A percentile compares a stretch with the other conserved stretches of the same genome.
Evolutionary conservation across 2,329 filamentous ascomycete species (phyloP).

Genomic region (Hymenoscyphus repandus): DNA sequence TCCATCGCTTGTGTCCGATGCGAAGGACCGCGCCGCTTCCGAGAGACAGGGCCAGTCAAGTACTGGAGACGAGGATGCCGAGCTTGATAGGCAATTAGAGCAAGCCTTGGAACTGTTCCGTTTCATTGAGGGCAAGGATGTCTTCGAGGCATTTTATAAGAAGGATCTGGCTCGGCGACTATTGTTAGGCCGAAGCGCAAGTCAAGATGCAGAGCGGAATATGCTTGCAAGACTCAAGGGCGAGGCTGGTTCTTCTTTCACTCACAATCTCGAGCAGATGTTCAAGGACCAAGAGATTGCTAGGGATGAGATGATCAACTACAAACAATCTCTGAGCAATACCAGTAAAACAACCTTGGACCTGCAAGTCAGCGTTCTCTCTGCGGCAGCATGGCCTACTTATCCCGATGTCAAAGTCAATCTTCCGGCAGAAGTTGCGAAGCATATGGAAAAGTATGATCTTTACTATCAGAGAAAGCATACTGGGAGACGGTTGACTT

Average conservation of each 20-base stretch:
- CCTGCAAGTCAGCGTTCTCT: slow-evolving; percentile 84
- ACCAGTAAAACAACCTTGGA: slow-evolving; percentile 55
- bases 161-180: slow-evolving; percentile 87
- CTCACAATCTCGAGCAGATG: slow-evolving; percentile 97
- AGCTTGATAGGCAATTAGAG: slow-evolving; percentile 87
- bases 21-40: slow-evolving; percentile 50
- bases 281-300: slow-evolving; percentile 97
- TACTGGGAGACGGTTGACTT: slow-evolving; percentile 76
- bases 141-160: slow-evolving; percentile 99
- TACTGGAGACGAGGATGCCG: slow-evolving; percentile 81
- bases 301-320: slow-evolving; percentile 87
- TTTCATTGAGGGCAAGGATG: slow-evolving; percentile 94
- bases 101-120: slow-evolving; percentile 91
- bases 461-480: slow-evolving; percentile 85
- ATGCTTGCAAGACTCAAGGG: slow-evolving; percentile 90
- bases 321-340: slow-evolving; percentile 59
- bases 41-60: slow-evolving; percentile 59
- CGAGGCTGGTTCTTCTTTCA: slow-evolving; percentile 91
- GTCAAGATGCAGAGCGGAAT: slow-evolving; percentile 88
- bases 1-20: slow-evolving; percentile 58
- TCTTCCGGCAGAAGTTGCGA: slow-evolving; percentile 69
- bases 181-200: slow-evolving; percentile 87
- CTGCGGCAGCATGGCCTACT: slow-evolving; percentile 84
- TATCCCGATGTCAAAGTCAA: slow-evolving; percentile 72
- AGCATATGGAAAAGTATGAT: slow-evolving; percentile 78